These are phyloP conservation scores for Calonectria ilicicola DNA, from an alignment of 2,329 filamentous ascomycete genomes.

Conservation along the genomic window DNA sequence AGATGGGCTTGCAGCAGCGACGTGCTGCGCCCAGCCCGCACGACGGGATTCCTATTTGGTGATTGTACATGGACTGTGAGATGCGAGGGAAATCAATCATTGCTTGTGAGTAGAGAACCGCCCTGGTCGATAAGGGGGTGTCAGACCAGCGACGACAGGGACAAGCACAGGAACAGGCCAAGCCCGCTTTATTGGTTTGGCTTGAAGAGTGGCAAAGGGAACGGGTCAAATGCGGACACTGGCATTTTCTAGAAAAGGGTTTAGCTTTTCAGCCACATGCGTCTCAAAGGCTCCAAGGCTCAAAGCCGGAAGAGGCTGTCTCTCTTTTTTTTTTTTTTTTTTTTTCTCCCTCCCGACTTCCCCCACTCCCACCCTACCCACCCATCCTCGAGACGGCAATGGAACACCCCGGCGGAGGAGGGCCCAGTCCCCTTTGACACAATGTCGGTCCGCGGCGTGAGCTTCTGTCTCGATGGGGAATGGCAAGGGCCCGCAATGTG, in stretches of 20 bases:
- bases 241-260: not conserved
- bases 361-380: not conserved
- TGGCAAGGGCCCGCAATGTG: constrained; percentile 1
- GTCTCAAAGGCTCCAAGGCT: not conserved
- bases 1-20: constrained; percentile 14
- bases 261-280: not conserved
- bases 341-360: not conserved
- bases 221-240: not conserved
- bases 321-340: not conserved
- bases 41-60: constrained; percentile 20
- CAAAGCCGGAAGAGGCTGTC: not conserved
- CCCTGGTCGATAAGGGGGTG: not conserved
- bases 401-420: not conserved
- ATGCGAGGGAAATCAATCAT: constrained; percentile 3
- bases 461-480: not conserved
- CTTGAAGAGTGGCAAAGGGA: constrained; percentile 4
- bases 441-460: not conserved
- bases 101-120: not conserved
- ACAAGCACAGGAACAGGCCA: constrained; percentile 3
- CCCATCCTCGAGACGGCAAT: not conserved
- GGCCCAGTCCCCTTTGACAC: not conserved
- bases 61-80: constrained; percentile 19
- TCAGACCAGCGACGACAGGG: not conserved
- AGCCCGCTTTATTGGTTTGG: constrained; percentile 4
- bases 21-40: constrained; percentile 3